phyloP scores from a whole-genome alignment of 805 yeast genomes.

The Scheffersomyces coipomensis region DNA sequence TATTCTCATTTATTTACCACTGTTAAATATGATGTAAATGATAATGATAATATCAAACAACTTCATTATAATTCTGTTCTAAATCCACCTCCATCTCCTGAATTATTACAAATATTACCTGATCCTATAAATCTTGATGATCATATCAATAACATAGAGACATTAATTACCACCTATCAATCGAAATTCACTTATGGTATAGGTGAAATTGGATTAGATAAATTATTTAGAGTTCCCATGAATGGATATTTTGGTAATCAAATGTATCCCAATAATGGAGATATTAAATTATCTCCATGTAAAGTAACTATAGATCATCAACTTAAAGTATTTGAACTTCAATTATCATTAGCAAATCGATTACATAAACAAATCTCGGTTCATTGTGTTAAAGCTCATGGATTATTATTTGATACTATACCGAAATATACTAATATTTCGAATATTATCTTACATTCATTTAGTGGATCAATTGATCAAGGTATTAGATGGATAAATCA shows the following conservation, averaged over 20 bases:
- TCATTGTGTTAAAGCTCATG: constrained; percentile 84
- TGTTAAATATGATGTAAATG: constrained; percentile 12
- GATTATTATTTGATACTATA: constrained; percentile 50
- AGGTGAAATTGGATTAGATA: constrained; percentile 94
- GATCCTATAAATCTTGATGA: constrained; percentile 49
- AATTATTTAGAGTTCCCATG: constrained; percentile 64
- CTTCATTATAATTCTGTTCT: constrained; percentile 61
- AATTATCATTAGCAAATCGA: constrained; percentile 54
- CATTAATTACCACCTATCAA: constrained; percentile 11
- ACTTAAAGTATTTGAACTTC: constrained; percentile 43
- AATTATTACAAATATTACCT: constrained; percentile 53
- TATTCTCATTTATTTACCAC: constrained; percentile 67
- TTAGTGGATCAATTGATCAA: constrained; percentile 78
- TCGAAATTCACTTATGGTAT: constrained; percentile 39
- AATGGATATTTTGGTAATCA: constrained; percentile 52
- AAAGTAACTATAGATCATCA: constrained; percentile 72
- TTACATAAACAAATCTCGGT: constrained; percentile 58
- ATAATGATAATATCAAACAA: constrained; percentile 5
- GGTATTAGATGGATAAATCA: constrained; percentile 46
- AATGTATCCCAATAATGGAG: constrained; percentile 6
- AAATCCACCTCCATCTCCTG: constrained; percentile 31
- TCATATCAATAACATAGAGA: constrained; percentile 31
- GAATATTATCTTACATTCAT: constrained; percentile 74
- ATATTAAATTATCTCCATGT: constrained; percentile 34
- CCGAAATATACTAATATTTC: constrained; percentile 20